Percentiles rank a stretch among this genome's conserved stretches.
phyloP scores from a whole-genome alignment of 1,284 basidiomycete genomes.

The Pterula multifida region DNA sequence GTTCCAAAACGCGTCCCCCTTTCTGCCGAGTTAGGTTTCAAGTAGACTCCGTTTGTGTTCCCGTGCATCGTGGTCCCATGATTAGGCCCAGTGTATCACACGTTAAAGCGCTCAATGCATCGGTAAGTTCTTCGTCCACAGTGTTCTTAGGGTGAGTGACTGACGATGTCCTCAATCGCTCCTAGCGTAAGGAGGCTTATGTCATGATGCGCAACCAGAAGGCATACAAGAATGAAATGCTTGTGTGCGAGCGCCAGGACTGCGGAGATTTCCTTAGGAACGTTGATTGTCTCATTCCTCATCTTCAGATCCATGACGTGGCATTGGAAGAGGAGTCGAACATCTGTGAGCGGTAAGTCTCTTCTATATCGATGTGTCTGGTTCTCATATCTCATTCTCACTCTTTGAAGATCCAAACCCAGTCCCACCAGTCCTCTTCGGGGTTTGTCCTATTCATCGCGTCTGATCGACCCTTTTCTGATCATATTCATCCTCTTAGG shows the following conservation, averaged over 20 bases:
- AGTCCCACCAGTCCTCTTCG: too few species aligned
- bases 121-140: not conserved
- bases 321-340: too few species aligned
- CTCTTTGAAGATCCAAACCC: too few species aligned
- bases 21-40: too few species aligned
- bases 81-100: not conserved
- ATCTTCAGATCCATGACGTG: conserved; percentile 53
- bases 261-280: conserved; percentile 36
- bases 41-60: too few species aligned
- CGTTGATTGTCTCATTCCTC: conserved; percentile 37
- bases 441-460: too few species aligned
- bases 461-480: too few species aligned
- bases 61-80: not conserved
- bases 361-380: too few species aligned
- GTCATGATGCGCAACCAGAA: not conserved
- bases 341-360: too few species aligned
- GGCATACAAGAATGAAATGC: conserved; percentile 14
- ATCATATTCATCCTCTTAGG: too few species aligned
- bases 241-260: conserved; percentile 36
- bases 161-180: not conserved
- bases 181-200: not conserved
- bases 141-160: not conserved
- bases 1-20: too few species aligned
- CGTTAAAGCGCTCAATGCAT: not conserved
- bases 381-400: too few species aligned